Conservation (phyloP, 306 rosid species). For the Quercus cerris region DNA sequence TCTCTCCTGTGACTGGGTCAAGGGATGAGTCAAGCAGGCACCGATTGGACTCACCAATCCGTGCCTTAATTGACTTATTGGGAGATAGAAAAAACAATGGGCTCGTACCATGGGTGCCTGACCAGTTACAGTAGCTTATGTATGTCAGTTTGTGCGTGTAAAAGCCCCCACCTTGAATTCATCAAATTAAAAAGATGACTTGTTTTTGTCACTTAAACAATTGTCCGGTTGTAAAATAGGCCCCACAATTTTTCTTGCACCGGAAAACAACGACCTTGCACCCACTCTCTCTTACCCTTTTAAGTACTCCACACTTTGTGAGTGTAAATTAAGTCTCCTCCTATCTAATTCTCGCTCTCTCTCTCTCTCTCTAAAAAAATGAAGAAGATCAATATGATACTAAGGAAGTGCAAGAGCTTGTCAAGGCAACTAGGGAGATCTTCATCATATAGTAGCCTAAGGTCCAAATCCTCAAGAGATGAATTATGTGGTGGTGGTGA, state of each 20-base stretch:
- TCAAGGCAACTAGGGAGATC: constrained; percentile 79
- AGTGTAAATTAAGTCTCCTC: constrained; percentile 57
- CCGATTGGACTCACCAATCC: too few relatives aligned
- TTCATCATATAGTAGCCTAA: constrained; percentile 63
- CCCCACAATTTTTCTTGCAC: constrained; percentile 59
- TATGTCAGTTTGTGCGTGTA: constrained; percentile 19
- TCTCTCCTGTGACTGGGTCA: too few relatives aligned
- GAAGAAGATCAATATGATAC: constrained; percentile 67
- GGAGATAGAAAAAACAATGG: constrained; percentile 22
- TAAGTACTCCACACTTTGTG: constrained; percentile 30
- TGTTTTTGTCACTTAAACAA: constrained; percentile 42
- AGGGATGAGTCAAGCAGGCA: too few relatives aligned
- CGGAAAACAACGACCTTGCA: constrained; percentile 64
- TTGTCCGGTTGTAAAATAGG: constrained; percentile 47
- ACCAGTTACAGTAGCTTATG: constrained; percentile 19
- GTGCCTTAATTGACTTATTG: constrained; percentile 8
- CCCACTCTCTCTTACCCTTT: constrained; percentile 29
- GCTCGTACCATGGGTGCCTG: constrained; percentile 20
- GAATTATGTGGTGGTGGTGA: constrained; percentile 32
- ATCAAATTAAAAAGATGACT: constrained; percentile 37
- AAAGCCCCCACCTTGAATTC: constrained; percentile 1
- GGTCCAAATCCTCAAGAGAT: constrained; percentile 69
- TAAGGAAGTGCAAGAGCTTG: constrained; percentile 88
- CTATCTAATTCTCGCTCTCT: constrained; percentile 14
- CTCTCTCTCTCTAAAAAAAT: constrained; percentile 12